These are phyloP conservation scores for Aristolochia contorta DNA, from an alignment of 164 flowering plant species.

Conservation along the genomic window DNA sequence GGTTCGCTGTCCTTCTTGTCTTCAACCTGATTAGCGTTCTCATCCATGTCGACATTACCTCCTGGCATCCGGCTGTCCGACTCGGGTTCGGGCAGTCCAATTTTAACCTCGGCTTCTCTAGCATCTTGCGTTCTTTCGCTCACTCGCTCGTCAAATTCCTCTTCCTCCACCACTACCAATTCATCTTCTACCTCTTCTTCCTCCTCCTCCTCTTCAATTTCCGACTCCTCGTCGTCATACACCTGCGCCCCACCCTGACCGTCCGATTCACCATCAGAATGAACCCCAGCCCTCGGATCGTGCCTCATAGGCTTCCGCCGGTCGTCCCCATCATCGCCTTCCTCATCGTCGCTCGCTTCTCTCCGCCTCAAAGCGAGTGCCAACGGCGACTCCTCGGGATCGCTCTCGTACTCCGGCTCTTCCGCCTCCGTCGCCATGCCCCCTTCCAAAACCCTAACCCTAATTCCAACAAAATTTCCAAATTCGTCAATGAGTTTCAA, in stretches of 20 bases:
- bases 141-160: slow-evolving; percentile 19
- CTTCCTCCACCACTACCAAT: slow-evolving; percentile 15
- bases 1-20: slow-evolving; percentile 92
- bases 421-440: slow-evolving; percentile 23
- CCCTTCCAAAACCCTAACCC: slow-evolving; percentile 5
- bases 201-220: slow-evolving; percentile 22
- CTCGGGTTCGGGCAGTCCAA: slow-evolving; percentile 13
- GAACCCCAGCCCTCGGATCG: slow-evolving; percentile 31
- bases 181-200: slow-evolving; percentile 13
- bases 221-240: slow-evolving; percentile 47
- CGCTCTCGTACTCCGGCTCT: slow-evolving; percentile 80
- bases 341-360: slow-evolving; percentile 92
- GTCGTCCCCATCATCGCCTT: slow-evolving; percentile 35
- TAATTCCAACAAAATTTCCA: neutral
- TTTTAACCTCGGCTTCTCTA: slow-evolving; percentile 12
- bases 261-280: slow-evolving; percentile 67
- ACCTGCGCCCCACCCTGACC: slow-evolving; percentile 72
- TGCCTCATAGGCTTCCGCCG: slow-evolving; percentile 11
- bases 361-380: slow-evolving; percentile 75
- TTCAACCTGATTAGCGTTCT: slow-evolving; percentile 11
- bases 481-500: neutral
- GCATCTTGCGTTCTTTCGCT: slow-evolving; percentile 9
- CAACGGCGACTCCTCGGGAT: slow-evolving; percentile 74
- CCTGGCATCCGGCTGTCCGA: slow-evolving; percentile 1
- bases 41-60: slow-evolving; percentile 3